These are phyloP conservation scores for Spongispora temasekensis DNA, from an alignment of 1,284 basidiomycete species.

Conservation along the genomic window DNA sequence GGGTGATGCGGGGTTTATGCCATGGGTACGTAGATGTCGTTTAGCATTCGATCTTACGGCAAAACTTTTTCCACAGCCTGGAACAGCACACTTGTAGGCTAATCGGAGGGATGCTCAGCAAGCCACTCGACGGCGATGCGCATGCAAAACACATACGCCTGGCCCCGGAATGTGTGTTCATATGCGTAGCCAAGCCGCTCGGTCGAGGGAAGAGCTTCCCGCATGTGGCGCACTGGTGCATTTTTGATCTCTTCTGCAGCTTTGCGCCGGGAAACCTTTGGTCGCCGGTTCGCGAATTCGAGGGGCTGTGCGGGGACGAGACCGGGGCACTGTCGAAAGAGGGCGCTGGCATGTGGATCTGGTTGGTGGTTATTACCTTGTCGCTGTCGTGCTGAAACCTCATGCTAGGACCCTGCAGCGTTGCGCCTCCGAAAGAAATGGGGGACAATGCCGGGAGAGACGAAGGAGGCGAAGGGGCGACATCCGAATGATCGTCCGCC, in stretches of 20 bases:
- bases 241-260: conserved; percentile 46
- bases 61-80: conserved; percentile 53
- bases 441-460: conserved; percentile 5
- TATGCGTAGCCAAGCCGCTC: conserved; percentile 63
- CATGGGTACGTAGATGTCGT: conserved; percentile 58
- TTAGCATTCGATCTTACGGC: conserved; percentile 64
- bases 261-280: conserved; percentile 13
- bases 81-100: conserved; percentile 55
- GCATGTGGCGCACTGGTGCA: conserved; percentile 55
- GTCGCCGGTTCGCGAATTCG: conserved; percentile 5
- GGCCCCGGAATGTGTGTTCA: conserved; percentile 65
- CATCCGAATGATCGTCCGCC: conserved; percentile 17
- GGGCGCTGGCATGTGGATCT: conserved; percentile 12
- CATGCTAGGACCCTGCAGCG: conserved; percentile 31
- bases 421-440: conserved; percentile 5
- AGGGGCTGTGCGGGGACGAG: conserved; percentile 12
- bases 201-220: conserved; percentile 63
- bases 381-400: conserved; percentile 23
- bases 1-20: conserved; percentile 36
- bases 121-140: conserved; percentile 5
- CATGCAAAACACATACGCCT: conserved; percentile 52
- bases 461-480: conserved; percentile 5
- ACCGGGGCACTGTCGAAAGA: conserved; percentile 8
- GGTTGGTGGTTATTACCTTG: conserved; percentile 11
- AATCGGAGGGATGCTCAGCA: conserved; percentile 11